Conservation (phyloP, 2,329 filamentous ascomycete genomes). For the Aspergillus hortae region DNA sequence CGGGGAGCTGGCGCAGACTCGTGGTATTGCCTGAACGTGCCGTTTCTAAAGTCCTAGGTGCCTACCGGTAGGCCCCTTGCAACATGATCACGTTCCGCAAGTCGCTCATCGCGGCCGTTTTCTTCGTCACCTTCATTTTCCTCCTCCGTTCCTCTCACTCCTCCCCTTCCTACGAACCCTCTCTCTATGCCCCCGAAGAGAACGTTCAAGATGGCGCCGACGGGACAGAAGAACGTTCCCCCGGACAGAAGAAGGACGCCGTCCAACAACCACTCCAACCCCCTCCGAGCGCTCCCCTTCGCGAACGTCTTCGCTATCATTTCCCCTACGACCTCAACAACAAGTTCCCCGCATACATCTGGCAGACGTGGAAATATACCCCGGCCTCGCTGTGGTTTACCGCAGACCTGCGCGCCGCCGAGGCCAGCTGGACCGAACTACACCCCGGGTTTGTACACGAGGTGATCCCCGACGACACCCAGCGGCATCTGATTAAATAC, state of each 20-base stretch:
- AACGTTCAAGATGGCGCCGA: conserved; percentile 19
- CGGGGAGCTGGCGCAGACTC: conserved; percentile 12
- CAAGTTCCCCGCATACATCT: conserved; percentile 96
- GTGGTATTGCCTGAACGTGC: neutral
- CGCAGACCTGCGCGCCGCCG: conserved; percentile 71
- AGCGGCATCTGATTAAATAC: conserved; percentile 74
- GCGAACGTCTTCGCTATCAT: conserved; percentile 82
- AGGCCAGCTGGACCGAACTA: conserved; percentile 82
- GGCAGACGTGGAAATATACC: conserved; percentile 96
- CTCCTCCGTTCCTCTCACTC: conserved; percentile 62
- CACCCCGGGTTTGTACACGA: conserved; percentile 95
- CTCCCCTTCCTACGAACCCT: conserved; percentile 45
- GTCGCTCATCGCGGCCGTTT: conserved; percentile 67
- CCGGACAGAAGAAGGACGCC: conserved; percentile 13
- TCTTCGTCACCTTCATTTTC: conserved; percentile 66
- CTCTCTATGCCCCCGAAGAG: conserved; percentile 23
- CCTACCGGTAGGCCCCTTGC: conserved; percentile 7
- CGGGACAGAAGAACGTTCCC: conserved; percentile 9
- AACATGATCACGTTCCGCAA: conserved; percentile 75
- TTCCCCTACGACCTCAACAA: conserved; percentile 86
- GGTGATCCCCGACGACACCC: conserved; percentile 89
- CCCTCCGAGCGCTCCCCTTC: conserved; percentile 66
- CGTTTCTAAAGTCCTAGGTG: neutral
- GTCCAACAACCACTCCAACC: conserved; percentile 55
- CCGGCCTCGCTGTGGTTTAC: conserved; percentile 73